phyloP scores from a whole-genome alignment of 768 basidiomycete genomes.

The Auricularia sp. region DNA sequence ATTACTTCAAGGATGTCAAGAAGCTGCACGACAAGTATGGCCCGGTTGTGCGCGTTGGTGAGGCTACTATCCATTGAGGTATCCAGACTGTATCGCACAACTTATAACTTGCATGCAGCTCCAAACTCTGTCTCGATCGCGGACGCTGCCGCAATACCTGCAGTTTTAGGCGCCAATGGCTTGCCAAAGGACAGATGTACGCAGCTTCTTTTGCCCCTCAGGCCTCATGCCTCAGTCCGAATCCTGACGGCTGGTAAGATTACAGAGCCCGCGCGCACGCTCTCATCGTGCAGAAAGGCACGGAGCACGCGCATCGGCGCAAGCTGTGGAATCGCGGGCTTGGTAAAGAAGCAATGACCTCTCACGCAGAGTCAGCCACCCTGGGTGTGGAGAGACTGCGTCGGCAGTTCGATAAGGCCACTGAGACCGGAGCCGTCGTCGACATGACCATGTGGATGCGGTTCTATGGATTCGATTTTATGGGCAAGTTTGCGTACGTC shows the following conservation, averaged over 20 bases:
- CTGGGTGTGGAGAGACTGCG: not conserved
- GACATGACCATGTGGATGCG: not conserved
- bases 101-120: not conserved
- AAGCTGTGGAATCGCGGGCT: conserved; percentile 43
- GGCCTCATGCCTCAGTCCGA: not conserved
- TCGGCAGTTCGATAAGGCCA: not conserved
- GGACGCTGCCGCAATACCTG: conserved; percentile 31
- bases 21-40: conserved; percentile 46
- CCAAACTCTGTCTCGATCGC: conserved; percentile 50
- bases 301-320: conserved; percentile 35
- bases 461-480: not conserved
- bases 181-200: conserved; percentile 41
- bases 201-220: not conserved
- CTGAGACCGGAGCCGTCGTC: not conserved
- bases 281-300: conserved; percentile 29
- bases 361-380: not conserved
- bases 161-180: conserved; percentile 40
- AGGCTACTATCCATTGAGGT: not conserved
- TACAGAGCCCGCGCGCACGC: not conserved
- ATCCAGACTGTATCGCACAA: not conserved
- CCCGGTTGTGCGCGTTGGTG: conserved; percentile 48
- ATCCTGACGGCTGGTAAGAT: not conserved
- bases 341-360: conserved; percentile 28
- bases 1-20: conserved; percentile 36
- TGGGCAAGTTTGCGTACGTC: not conserved